These are phyloP conservation scores for rapeseed (Brassica napus) DNA, from an alignment of 345 rosid genomes.

Conservation along the genomic window DNA sequence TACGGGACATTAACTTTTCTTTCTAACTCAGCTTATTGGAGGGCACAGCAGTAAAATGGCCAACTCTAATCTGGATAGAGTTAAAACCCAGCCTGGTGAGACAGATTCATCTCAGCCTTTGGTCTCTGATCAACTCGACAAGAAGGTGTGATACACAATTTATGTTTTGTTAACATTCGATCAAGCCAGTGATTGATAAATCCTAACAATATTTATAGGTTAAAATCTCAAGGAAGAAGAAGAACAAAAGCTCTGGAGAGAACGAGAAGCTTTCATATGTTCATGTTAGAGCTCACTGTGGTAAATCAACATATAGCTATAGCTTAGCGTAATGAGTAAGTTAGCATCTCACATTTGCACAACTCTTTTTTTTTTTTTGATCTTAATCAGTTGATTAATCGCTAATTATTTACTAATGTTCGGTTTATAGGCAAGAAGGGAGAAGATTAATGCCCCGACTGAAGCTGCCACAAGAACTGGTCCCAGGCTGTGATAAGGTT, in stretches of 20 bases:
- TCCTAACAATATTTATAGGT: not conserved
- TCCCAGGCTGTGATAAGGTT: no score
- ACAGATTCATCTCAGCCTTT: constrained; percentile 11
- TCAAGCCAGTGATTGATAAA: constrained; percentile 1
- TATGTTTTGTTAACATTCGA: not conserved
- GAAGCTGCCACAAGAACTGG: not conserved
- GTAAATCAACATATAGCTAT: constrained; percentile 75
- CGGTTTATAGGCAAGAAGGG: not conserved
- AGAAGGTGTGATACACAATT: constrained; percentile 49
- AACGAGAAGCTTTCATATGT: constrained; percentile 65
- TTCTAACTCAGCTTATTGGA: not conserved
- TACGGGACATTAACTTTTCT: constrained; percentile 25
- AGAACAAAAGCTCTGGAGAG: constrained; percentile 53
- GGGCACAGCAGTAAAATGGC: not conserved
- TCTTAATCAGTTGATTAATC: not conserved
- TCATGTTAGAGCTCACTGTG: constrained; percentile 75
- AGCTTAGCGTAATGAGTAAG: constrained; percentile 74
- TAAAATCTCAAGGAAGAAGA: constrained; percentile 50
- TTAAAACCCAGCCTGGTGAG: constrained; percentile 22
- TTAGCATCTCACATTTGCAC: constrained; percentile 2
- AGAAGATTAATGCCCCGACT: not conserved
- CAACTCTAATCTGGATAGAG: not conserved
- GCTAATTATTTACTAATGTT: not conserved
- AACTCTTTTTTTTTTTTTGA: not conserved
- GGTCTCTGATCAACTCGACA: constrained; percentile 49